Evolutionary conservation across 148 eudicot species (phyloP).

Genomic region (Heliosperma pusillum): DNA sequence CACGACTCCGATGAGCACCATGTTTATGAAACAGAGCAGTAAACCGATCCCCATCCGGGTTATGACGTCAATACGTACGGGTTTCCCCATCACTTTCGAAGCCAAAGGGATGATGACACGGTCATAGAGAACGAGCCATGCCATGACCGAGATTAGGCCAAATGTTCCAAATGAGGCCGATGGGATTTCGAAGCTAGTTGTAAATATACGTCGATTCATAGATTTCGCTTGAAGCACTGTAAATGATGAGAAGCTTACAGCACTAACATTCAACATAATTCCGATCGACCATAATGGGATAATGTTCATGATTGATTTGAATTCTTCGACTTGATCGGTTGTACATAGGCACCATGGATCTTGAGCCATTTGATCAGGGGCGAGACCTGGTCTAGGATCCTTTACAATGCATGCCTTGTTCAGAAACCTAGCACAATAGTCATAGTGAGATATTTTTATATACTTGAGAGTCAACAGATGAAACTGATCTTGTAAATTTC

Average conservation of each 20-base stretch:
- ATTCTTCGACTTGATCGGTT: slow-evolving; percentile 32
- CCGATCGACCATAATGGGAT: slow-evolving; percentile 33
- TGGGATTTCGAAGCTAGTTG: slow-evolving; percentile 37
- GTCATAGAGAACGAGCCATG: slow-evolving; percentile 39
- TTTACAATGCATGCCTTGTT: slow-evolving; percentile 38
- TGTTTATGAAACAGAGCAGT: slow-evolving; percentile 18
- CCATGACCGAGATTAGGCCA: slow-evolving; percentile 18
- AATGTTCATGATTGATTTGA: slow-evolving; percentile 27
- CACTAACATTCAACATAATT: slow-evolving; percentile 26
- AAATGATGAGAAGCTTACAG: slow-evolving; percentile 23
- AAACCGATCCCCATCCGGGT: slow-evolving; percentile 38
- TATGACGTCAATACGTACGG: slow-evolving; percentile 15
- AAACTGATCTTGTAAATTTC: neutral
- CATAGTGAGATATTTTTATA: neutral
- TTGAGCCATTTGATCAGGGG: slow-evolving; percentile 4
- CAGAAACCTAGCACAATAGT: slow-evolving; percentile 20
- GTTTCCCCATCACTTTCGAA: slow-evolving; percentile 27
- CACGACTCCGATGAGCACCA: slow-evolving; percentile 23
- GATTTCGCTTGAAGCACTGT: slow-evolving; percentile 41
- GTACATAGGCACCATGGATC: slow-evolving; percentile 34
- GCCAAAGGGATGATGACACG: slow-evolving; percentile 38
- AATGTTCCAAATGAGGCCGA: slow-evolving; percentile 38
- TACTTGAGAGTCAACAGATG: neutral
- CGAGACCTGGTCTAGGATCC: slow-evolving; percentile 16
- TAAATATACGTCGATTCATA: slow-evolving; percentile 39